phyloP scores from a whole-genome alignment of 352 stramenopile genomes.

The Phytophthora chlamydospora region DNA sequence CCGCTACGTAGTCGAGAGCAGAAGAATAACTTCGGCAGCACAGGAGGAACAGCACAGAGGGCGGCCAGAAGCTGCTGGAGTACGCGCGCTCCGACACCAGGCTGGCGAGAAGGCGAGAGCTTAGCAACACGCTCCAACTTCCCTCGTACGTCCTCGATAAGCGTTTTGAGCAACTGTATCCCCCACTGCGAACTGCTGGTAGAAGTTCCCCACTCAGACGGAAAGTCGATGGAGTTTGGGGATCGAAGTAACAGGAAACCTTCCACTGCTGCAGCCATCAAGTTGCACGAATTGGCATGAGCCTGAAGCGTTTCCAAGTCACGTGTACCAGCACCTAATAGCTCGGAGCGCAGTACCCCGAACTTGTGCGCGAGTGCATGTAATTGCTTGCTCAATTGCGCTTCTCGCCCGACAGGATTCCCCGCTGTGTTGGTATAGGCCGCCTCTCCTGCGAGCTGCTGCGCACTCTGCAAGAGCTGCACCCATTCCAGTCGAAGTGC shows the following conservation, averaged over 20 bases:
- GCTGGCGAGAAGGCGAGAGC: conserved; percentile 24
- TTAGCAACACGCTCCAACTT: conserved; percentile 37
- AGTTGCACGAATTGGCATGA: conserved; percentile 28
- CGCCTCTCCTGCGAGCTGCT: conserved; percentile 52
- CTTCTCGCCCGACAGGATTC: conserved; percentile 29
- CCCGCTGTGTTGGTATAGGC: conserved; percentile 41
- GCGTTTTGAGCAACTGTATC: conserved; percentile 13
- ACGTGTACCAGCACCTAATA: conserved; percentile 33
- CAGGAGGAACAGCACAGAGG: conserved; percentile 36
- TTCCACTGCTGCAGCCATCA: conserved; percentile 44
- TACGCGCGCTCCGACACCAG: conserved; percentile 35
- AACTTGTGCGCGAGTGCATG: conserved; percentile 33
- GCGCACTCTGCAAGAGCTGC: conserved; percentile 46
- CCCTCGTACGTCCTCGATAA: conserved; percentile 19
- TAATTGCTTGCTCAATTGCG: conserved; percentile 30
- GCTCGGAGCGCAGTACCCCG: conserved; percentile 25
- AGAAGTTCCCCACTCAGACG: neutral
- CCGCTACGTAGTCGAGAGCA: conserved; percentile 32
- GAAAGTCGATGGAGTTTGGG: conserved; percentile 30
- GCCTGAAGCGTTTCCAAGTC: conserved; percentile 39
- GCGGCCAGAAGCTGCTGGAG: conserved; percentile 45
- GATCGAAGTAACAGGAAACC: conserved; percentile 37
- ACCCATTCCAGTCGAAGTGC: conserved; percentile 46
- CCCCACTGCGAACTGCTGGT: conserved; percentile 18
- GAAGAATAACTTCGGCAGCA: conserved; percentile 52